These are phyloP conservation scores for Thamnidium elegans DNA, from an alignment of 192 early-diverging fungal genomes.

Conservation along the genomic window DNA sequence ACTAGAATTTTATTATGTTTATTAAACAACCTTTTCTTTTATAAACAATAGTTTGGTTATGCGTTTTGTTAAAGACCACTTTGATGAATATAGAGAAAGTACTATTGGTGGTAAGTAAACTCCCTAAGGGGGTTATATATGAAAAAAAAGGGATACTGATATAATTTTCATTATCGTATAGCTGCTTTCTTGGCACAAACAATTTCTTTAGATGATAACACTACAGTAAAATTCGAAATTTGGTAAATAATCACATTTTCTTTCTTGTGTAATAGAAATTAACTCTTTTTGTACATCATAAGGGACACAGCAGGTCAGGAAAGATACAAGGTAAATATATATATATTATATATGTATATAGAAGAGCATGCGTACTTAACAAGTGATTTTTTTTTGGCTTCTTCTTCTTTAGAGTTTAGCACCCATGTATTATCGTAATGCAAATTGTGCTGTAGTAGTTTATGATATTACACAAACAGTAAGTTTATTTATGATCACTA, in stretches of 20 bases:
- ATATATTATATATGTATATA: background rate
- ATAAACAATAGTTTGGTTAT: slow-evolving; percentile 57
- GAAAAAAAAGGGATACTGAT: background rate
- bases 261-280: background rate
- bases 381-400: background rate
- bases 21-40: no score
- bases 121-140: background rate
- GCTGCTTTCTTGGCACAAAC: slow-evolving; percentile 75
- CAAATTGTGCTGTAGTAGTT: slow-evolving; percentile 66
- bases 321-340: slow-evolving; percentile 61
- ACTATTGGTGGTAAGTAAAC: slow-evolving; percentile 73
- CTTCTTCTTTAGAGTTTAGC: slow-evolving; percentile 48
- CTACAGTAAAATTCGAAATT: slow-evolving; percentile 88
- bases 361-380: background rate
- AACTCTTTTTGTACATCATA: background rate
- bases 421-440: slow-evolving; percentile 74
- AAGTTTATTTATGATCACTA: slow-evolving; percentile 22
- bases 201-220: slow-evolving; percentile 78
- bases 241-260: slow-evolving; percentile 46
- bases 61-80: slow-evolving; percentile 88
- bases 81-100: slow-evolving; percentile 88
- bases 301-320: slow-evolving; percentile 76
- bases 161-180: slow-evolving; percentile 15
- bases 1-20: no score
- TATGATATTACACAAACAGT: slow-evolving; percentile 74